Evolutionary conservation across 2,329 filamentous ascomycete genomes (phyloP).

Genomic region (Aureobasidium vineae): DNA sequence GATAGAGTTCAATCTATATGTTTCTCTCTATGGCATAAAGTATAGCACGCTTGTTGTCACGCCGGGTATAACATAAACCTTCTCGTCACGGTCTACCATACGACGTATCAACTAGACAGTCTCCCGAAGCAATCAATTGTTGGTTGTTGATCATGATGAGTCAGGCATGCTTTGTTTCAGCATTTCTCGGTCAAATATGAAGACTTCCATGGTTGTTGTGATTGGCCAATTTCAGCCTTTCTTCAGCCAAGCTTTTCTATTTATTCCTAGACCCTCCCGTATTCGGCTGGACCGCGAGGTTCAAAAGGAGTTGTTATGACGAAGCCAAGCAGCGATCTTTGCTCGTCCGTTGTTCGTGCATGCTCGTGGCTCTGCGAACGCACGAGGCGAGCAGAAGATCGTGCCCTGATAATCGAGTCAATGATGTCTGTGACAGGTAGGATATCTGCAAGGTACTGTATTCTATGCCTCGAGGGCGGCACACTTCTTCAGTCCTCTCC

Average conservation of each 20-base stretch:
- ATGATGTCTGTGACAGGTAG: constrained; percentile 10
- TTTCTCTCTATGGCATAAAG: background rate
- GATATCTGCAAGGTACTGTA: background rate
- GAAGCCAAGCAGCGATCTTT: constrained; percentile 49
- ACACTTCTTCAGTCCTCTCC: background rate
- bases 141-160: background rate
- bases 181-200: constrained; percentile 10
- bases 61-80: background rate
- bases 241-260: constrained; percentile 17
- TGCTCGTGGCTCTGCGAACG: constrained; percentile 10
- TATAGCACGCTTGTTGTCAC: background rate
- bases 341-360: constrained; percentile 17
- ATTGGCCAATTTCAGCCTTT: constrained; percentile 5
- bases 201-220: background rate
- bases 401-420: background rate
- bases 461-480: background rate
- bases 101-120: background rate
- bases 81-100: background rate
- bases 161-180: background rate
- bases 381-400: constrained; percentile 1
- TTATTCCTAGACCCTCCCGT: constrained; percentile 15
- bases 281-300: constrained; percentile 1
- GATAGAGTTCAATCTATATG: background rate
- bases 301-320: constrained; percentile 63
- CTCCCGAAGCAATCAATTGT: background rate